Evolutionary conservation across 257 asterid species (phyloP).

Genomic region (Coffea canephora): DNA sequence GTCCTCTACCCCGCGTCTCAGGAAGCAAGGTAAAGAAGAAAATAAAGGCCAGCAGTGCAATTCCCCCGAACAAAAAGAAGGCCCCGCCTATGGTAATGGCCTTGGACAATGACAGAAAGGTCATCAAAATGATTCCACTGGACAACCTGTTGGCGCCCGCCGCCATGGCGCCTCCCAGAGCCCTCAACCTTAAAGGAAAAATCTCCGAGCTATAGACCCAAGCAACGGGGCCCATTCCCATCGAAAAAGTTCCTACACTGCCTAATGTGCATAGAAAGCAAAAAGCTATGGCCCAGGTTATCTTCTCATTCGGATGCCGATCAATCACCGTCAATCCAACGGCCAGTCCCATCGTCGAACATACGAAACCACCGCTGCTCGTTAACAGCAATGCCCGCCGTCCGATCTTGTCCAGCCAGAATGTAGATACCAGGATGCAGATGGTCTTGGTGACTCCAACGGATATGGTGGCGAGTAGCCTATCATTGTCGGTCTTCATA

Average conservation of each 20-base stretch:
- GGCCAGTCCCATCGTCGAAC: constrained; percentile 31
- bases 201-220: constrained; percentile 47
- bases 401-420: constrained; percentile 47
- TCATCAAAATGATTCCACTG: constrained; percentile 33
- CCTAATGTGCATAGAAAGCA: constrained; percentile 25
- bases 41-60: constrained; percentile 27
- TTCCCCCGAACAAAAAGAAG: constrained; percentile 33
- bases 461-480: constrained; percentile 52
- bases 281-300: constrained; percentile 30
- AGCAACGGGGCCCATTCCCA: constrained; percentile 31
- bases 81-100: constrained; percentile 42
- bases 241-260: constrained; percentile 19
- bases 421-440: constrained; percentile 51
- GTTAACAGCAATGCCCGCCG: constrained; percentile 51
- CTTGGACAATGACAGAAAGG: constrained; percentile 32
- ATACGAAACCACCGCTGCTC: constrained; percentile 48
- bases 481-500: constrained; percentile 19
- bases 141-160: constrained; percentile 31
- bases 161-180: constrained; percentile 41
- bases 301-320: constrained; percentile 5
- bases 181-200: constrained; percentile 39
- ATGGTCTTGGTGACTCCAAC: constrained; percentile 48
- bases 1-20: constrained; percentile 37
- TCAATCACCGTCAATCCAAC: constrained; percentile 42
- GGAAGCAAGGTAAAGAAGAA: constrained; percentile 45